Conservation (phyloP, 805 yeast species). For the Teunomyces funiuensis region DNA sequence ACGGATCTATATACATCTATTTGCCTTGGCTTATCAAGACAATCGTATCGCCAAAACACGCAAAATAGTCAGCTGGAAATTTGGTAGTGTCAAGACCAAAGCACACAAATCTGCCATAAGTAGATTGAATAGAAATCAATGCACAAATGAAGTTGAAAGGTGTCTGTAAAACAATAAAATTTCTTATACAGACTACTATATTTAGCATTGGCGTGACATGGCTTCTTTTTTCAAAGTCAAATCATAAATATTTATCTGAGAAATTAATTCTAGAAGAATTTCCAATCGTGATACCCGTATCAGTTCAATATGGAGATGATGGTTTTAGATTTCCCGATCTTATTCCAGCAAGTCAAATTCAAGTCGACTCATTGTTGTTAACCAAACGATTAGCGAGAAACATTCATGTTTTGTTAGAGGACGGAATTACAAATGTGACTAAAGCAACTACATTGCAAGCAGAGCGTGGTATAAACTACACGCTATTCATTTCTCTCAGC, state of each 20-base stretch:
- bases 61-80: too few relatives aligned
- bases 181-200: background rate
- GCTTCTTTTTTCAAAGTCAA: too few relatives aligned
- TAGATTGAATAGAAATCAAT: too few relatives aligned
- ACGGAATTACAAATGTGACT: background rate
- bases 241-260: constrained; percentile 8
- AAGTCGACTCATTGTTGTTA: constrained; percentile 25
- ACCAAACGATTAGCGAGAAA: background rate
- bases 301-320: constrained; percentile 26
- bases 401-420: background rate
- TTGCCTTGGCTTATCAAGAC: too few relatives aligned
- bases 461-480: background rate
- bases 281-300: background rate
- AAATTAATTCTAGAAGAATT: constrained; percentile 18
- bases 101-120: too few relatives aligned
- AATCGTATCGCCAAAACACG: too few relatives aligned
- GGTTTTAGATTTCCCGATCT: constrained; percentile 67
- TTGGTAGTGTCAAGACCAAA: too few relatives aligned
- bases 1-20: too few relatives aligned
- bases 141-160: too few relatives aligned
- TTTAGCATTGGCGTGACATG: background rate
- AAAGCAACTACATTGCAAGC: background rate
- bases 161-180: background rate
- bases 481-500: constrained; percentile 27
- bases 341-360: constrained; percentile 45